Percentiles rank a stretch among this genome's conserved stretches.
Evolutionary conservation across 331 rosid genomes (phyloP).

Genomic region (Quercus tomentella): DNA sequence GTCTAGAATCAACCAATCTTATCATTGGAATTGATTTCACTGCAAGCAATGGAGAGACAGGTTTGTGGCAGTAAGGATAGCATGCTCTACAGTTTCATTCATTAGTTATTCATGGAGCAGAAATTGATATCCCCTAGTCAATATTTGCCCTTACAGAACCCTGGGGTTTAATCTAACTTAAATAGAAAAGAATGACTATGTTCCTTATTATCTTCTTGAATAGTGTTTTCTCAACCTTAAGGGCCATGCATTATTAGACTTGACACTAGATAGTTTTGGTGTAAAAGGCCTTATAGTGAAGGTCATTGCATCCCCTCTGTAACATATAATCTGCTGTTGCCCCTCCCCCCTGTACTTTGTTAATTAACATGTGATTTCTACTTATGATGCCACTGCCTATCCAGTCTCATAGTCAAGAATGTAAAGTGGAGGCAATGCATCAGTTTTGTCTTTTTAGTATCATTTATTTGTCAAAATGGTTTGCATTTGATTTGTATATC

Average conservation of each 20-base stretch:
- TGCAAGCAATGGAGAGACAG: slow-evolving; percentile 91
- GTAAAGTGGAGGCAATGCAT: not conserved
- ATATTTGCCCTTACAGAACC: not conserved
- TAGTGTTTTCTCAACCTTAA: not conserved
- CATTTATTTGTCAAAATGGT: not conserved
- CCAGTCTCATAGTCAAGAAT: not conserved
- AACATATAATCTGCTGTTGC: not conserved
- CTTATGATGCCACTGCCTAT: not conserved
- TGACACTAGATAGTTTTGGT: not conserved
- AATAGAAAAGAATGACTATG: not conserved
- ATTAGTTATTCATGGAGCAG: not conserved
- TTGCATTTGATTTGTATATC: slow-evolving; percentile 2
- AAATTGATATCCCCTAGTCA: not conserved
- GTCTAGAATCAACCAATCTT: slow-evolving; percentile 84
- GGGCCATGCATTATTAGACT: not conserved
- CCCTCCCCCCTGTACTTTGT: not conserved
- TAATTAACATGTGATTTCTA: not conserved
- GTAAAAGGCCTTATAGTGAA: not conserved
- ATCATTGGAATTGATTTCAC: slow-evolving; percentile 89
- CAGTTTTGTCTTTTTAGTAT: not conserved
- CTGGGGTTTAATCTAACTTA: not conserved
- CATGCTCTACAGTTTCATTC: not conserved
- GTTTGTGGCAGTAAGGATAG: slow-evolving; percentile 30
- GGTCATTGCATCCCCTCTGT: not conserved
- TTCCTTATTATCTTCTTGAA: not conserved